These are phyloP conservation scores for Suillus americanus DNA, from an alignment of 768 basidiomycete species.

Conservation along the genomic window DNA sequence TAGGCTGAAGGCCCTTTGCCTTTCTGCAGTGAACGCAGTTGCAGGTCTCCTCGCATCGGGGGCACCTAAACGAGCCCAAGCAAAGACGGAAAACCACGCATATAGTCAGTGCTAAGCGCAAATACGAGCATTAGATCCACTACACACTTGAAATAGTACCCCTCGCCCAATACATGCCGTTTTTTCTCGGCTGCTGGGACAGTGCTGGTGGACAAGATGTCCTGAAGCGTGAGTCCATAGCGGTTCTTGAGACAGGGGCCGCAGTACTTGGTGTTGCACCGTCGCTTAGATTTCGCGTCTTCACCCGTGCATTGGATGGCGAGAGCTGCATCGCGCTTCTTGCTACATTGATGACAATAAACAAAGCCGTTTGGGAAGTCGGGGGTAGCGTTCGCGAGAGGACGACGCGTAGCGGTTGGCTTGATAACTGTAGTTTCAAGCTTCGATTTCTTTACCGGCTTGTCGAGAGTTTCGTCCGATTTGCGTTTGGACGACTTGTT, in stretches of 20 bases:
- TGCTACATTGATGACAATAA: slow-evolving; percentile 74
- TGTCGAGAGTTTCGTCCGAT: slow-evolving; percentile 33
- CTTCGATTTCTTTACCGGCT: slow-evolving; percentile 23
- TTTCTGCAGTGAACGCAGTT: slow-evolving; percentile 69
- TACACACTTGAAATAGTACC: slow-evolving; percentile 55
- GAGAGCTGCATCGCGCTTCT: slow-evolving; percentile 52
- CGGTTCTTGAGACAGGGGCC: slow-evolving; percentile 64
- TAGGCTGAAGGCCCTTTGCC: slow-evolving; percentile 56
- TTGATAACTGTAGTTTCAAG: slow-evolving; percentile 18
- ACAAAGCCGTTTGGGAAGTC: slow-evolving; percentile 40
- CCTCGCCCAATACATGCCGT: slow-evolving; percentile 29
- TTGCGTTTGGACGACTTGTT: slow-evolving; percentile 50
- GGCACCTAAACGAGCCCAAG: slow-evolving; percentile 50
- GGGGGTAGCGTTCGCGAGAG: slow-evolving; percentile 19
- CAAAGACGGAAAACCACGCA: neutral
- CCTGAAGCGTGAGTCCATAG: slow-evolving; percentile 48
- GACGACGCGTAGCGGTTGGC: slow-evolving; percentile 15
- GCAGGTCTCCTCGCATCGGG: slow-evolving; percentile 64
- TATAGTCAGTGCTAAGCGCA: slow-evolving; percentile 14
- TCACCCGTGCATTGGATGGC: slow-evolving; percentile 38
- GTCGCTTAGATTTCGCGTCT: slow-evolving; percentile 32
- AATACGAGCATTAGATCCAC: slow-evolving; percentile 2
- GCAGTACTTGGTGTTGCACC: slow-evolving; percentile 64
- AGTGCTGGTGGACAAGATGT: slow-evolving; percentile 41
- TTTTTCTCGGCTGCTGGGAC: slow-evolving; percentile 16